Base-by-base conservation (phyloP, 106 monocot species). In the Platanthera guangdongensis region DNA sequence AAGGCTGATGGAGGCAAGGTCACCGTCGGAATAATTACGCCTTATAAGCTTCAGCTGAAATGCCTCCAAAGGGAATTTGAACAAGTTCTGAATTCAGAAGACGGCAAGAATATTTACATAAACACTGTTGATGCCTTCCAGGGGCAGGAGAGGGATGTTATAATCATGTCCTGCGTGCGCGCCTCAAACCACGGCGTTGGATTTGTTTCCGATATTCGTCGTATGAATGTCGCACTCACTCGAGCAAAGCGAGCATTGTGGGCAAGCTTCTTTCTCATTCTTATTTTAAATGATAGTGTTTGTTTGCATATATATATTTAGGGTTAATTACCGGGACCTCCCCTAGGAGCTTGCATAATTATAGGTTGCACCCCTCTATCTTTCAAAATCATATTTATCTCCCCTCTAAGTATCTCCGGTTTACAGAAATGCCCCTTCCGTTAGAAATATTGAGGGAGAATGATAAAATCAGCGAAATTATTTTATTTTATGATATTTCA, bases 101-200 rank as follows among this genome's bases (percentile, higher is more conserved):
- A 99, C 51, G 97, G 97, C 9, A 99, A 90, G 70, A 91, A 88
- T 81, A 76, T 99, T 19, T 99, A 99, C 75, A 99, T 99, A 71
- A 99, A 99, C 69, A 99, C 97, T 9, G 89, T 99, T 32, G 97
- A 99, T 86, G 97, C 97, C 62, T 99, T 99, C 68, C 97, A 99
- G 72, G 97, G 97, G 0, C 97, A 99, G 77, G 97, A 99, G 79
- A 84, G 97, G 30, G 97, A 99, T 84, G 89, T 99, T 6, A 91
- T 99, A n/a, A 94, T 99, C 74, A 99, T 99, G 97, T 94, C 97
- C 4, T 99, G 97, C 46, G 97, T 97, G 28, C 90, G 97, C 77
- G 97, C 94, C 28, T 97, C 97, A 63, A 87, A 80, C 50, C 94
- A 94, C 76, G 97, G 94, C 51, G 97, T 94, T 22, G 94, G 97